Conservation (phyloP, 805 yeast genomes). For the Starmerella asiatica region DNA sequence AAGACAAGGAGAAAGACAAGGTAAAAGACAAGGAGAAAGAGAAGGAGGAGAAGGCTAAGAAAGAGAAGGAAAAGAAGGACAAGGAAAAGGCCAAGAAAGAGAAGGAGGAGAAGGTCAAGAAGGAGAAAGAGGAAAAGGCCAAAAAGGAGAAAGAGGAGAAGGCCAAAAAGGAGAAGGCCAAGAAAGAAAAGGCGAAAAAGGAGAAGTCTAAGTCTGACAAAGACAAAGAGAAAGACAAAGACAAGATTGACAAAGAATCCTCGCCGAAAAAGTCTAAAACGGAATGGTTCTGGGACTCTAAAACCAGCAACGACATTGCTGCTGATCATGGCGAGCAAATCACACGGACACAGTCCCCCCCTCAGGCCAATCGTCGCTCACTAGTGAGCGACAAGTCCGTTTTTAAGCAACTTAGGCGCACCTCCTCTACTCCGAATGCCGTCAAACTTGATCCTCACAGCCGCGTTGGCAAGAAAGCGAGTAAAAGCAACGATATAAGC, state of each 20-base stretch:
- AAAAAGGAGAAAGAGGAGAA: neutral
- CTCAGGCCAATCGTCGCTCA: neutral
- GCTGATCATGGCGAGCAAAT: too few relatives aligned
- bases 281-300: too few relatives aligned
- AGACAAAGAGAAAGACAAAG: neutral
- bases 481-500: neutral
- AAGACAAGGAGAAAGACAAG: neutral
- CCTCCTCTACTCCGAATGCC: slow-evolving; percentile 73
- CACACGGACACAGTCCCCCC: neutral
- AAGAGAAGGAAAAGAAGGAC: neutral
- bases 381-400: slow-evolving; percentile 16
- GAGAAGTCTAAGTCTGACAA: neutral
- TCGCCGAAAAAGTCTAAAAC: too few relatives aligned
- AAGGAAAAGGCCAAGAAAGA: neutral
- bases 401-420: slow-evolving; percentile 37
- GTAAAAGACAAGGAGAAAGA: neutral
- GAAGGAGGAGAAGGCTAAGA: neutral
- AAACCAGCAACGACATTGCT: too few relatives aligned
- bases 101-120: neutral
- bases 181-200: neutral
- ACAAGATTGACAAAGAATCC: too few relatives aligned
- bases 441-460: slow-evolving; percentile 25
- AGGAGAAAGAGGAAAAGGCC: neutral
- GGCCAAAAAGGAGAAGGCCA: neutral
- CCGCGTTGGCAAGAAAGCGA: neutral